Base-by-base conservation (phyloP, 1,284 basidiomycete species). In the Amylostereum chailletii region DNA sequence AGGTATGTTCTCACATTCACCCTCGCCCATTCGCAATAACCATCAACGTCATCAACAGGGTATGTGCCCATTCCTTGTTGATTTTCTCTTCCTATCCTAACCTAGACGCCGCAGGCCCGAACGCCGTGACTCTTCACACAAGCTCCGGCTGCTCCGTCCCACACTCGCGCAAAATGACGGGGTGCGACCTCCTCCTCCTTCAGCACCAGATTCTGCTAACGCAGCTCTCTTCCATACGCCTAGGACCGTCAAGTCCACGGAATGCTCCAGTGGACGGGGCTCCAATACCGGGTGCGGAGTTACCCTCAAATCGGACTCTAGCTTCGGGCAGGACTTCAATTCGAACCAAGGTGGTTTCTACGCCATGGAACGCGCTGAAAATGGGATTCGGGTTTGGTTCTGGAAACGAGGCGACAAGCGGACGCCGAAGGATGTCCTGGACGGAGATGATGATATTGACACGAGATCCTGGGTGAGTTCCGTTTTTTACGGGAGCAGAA, bases 401-500 rank as follows among this genome's bases (percentile, higher is more conserved):
- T 77, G 72, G 72, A 57, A 67, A 1, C 66, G 73, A 45, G 66
- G 65, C 55, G 68, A 64, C 46, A 56, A 45, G 36, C 36, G 36
- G 5, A 62, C 63, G 34, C 68, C 69, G 4, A 71, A 74, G 38
- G 73, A 73, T 37, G 65, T 77, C 26, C 65, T 56, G 49, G 65
- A 61, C 34, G 72, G 71, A 26, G 58, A 57, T 32, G 54, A 54
- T 9, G 53, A 60, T 5, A 58, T 75, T 26, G 61, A 70, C 55
- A 72, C 75, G 3, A 59, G 59, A 32, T 62, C 57, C 51, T 77
- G 72, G 73, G 75, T 75, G 57, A 50, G 39, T 27, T 11, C n/a
- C 11, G 39, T 40, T n/a, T 27, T 40, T 11, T 27, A 40, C 39
- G 39, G 39, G 39, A 6, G n/a, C 39, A 27, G 29, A 40, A 11